phyloP scores from a whole-genome alignment of 2,329 filamentous ascomycete genomes.

The Colletotrichum tofieldiae region DNA sequence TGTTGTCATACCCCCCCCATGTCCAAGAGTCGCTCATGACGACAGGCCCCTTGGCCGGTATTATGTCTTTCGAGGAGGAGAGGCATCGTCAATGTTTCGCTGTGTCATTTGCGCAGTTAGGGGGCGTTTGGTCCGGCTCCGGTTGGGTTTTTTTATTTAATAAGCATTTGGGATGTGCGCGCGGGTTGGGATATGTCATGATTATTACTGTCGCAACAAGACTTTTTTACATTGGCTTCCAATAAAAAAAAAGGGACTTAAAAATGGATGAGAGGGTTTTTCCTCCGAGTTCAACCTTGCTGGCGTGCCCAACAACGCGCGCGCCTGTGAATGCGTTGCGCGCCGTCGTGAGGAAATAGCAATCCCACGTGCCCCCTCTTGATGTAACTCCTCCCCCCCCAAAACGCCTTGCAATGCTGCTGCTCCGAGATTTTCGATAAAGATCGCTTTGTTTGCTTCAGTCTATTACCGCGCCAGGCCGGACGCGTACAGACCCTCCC shows the following conservation, averaged over 20 bases:
- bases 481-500: constrained; percentile 66
- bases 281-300: neutral
- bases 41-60: neutral
- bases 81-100: constrained; percentile 8
- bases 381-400: neutral
- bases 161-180: neutral
- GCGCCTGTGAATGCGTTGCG: neutral
- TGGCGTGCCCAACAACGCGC: neutral
- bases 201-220: neutral
- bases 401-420: constrained; percentile 56
- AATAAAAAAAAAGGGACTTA: neutral
- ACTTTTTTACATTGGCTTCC: neutral
- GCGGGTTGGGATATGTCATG: constrained; percentile 1
- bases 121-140: constrained; percentile 7
- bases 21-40: constrained; percentile 3
- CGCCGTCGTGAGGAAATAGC: neutral
- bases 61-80: constrained; percentile 12
- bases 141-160: neutral
- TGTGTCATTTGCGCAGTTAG: neutral
- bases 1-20: constrained; percentile 33
- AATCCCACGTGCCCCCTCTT: neutral
- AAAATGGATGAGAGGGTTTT: neutral
- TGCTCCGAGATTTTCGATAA: constrained; percentile 11
- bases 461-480: constrained; percentile 29
- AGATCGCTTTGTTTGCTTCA: neutral